phyloP scores from a whole-genome alignment of 352 stramenopile genomes.

The Globisporangium cederbergense region DNA sequence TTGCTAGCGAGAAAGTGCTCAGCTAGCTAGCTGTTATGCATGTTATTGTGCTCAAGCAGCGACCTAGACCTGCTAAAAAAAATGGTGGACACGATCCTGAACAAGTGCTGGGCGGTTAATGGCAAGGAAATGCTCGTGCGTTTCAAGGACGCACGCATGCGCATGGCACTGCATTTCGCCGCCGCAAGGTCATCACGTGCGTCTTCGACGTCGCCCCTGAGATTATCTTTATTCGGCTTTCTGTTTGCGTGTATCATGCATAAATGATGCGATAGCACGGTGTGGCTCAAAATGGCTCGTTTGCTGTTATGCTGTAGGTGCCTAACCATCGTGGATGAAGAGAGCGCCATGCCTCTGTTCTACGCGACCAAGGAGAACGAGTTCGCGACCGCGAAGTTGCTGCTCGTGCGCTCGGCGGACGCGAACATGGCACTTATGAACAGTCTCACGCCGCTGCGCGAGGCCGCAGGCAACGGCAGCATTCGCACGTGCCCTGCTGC shows the following conservation, averaged over 20 bases:
- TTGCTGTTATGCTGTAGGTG: slow-evolving; percentile 11
- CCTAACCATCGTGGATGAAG: slow-evolving; percentile 64
- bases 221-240: slow-evolving; percentile 17
- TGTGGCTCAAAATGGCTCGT: not conserved
- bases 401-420: slow-evolving; percentile 56
- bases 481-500: slow-evolving; percentile 48
- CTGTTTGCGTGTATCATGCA: not conserved
- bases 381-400: slow-evolving; percentile 58
- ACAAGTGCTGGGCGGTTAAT: slow-evolving; percentile 49
- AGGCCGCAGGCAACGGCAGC: slow-evolving; percentile 65
- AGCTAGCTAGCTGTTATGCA: not conserved
- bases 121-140: slow-evolving; percentile 56
- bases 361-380: slow-evolving; percentile 78
- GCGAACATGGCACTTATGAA: slow-evolving; percentile 51
- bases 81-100: slow-evolving; percentile 52
- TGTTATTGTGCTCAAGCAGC: slow-evolving; percentile 41
- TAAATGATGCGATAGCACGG: too few species aligned
- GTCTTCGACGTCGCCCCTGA: slow-evolving; percentile 61
- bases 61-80: slow-evolving; percentile 65
- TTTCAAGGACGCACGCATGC: slow-evolving; percentile 82
- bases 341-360: slow-evolving; percentile 63
- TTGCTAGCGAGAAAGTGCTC: not conserved
- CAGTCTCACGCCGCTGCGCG: slow-evolving; percentile 61
- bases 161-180: slow-evolving; percentile 76
- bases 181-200: slow-evolving; percentile 62